These are phyloP conservation scores for Sindora glabra DNA, from an alignment of 306 rosid species.

Conservation along the genomic window DNA sequence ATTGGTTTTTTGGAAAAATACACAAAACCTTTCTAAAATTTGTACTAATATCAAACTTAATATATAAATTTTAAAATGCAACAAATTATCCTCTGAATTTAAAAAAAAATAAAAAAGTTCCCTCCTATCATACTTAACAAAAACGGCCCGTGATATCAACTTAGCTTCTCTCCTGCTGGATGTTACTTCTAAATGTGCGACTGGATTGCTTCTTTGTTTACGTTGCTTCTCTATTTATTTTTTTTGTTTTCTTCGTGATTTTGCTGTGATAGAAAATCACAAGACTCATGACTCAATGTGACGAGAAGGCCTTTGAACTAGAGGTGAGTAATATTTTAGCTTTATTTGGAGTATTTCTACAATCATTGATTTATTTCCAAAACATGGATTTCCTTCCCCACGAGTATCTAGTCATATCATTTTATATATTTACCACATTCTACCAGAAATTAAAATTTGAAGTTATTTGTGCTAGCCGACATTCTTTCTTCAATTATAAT, in stretches of 20 bases:
- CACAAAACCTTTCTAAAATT: too few relatives aligned
- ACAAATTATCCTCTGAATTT: too few relatives aligned
- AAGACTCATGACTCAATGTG: slow-evolving; percentile 81
- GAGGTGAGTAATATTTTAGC: slow-evolving; percentile 57
- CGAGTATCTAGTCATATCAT: neutral
- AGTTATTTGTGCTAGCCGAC: neutral
- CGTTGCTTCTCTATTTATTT: too few relatives aligned
- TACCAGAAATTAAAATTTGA: neutral
- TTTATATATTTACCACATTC: slow-evolving; percentile 1
- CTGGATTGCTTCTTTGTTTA: too few relatives aligned
- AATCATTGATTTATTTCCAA: slow-evolving; percentile 5
- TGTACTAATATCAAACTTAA: too few relatives aligned
- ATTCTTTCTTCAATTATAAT: neutral
- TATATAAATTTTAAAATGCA: too few relatives aligned
- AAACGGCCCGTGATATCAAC: too few relatives aligned
- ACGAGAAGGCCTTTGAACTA: slow-evolving; percentile 90
- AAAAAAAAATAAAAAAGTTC: too few relatives aligned
- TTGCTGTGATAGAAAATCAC: slow-evolving; percentile 63
- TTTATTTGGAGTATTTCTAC: slow-evolving; percentile 9
- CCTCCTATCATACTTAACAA: too few relatives aligned
- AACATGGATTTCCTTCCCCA: neutral
- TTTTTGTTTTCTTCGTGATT: neutral
- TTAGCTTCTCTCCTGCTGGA: too few relatives aligned
- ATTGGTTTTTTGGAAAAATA: too few relatives aligned
- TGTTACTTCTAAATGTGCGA: too few relatives aligned